Percentiles rank a stretch among this genome's conserved stretches.
Evolutionary conservation across 495 filamentous ascomycete species (phyloP).

Genomic region (Acidiella bohemica): DNA sequence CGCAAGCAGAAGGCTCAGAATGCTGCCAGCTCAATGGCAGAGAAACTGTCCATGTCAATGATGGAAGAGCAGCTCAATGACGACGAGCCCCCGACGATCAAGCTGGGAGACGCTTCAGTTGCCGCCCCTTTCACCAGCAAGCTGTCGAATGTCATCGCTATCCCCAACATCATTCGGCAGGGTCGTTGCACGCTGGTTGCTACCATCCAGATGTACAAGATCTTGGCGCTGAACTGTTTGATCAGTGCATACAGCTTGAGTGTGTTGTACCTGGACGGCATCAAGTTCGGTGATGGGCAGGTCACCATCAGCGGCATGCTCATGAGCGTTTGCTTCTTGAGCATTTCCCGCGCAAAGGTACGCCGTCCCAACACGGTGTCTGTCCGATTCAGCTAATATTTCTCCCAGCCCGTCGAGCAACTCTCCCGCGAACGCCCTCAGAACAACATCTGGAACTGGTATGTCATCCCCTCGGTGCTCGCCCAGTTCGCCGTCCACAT

Average conservation of each 20-base stretch:
- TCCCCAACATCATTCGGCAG: slow-evolving; percentile 96
- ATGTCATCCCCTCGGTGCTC: slow-evolving; percentile 96
- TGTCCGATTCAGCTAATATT: slow-evolving; percentile 5
- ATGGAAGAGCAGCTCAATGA: slow-evolving; percentile 83
- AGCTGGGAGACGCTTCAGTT: slow-evolving; percentile 93
- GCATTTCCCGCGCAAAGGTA: slow-evolving; percentile 84
- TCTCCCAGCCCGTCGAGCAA: slow-evolving; percentile 64
- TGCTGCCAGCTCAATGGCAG: slow-evolving; percentile 65
- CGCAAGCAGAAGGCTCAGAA: slow-evolving; percentile 50
- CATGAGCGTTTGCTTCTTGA: slow-evolving; percentile 99
- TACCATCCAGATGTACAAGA: slow-evolving; percentile 99
- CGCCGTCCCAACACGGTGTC: neutral
- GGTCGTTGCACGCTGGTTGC: slow-evolving; percentile 93
- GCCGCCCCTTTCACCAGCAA: slow-evolving; percentile 97
- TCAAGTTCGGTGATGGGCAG: slow-evolving; percentile 98
- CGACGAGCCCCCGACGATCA: slow-evolving; percentile 85
- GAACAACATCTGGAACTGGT: slow-evolving; percentile 96
- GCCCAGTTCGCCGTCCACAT: slow-evolving; percentile 97
- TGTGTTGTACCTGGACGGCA: slow-evolving; percentile 93
- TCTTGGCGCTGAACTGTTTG: slow-evolving; percentile 91
- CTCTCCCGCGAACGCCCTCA: slow-evolving; percentile 95
- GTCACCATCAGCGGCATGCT: slow-evolving; percentile 98
- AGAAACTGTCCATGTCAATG: slow-evolving; percentile 76
- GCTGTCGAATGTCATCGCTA: slow-evolving; percentile 88
- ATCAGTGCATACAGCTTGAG: slow-evolving; percentile 96